phyloP scores from a whole-genome alignment of 768 basidiomycete species.

The Pulveroboletus sp. region DNA sequence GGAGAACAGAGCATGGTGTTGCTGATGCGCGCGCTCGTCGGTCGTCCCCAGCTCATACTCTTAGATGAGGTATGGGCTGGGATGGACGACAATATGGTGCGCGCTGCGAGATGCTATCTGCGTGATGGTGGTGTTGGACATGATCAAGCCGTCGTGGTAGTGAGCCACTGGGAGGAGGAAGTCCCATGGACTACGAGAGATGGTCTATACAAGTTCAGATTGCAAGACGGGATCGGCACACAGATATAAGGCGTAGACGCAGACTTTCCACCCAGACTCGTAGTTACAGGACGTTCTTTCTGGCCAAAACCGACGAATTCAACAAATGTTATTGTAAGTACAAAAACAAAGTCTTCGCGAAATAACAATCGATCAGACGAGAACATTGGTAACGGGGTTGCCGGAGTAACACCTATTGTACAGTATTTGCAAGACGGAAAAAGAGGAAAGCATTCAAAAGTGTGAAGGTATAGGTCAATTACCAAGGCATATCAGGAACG shows the following conservation, averaged over 20 bases:
- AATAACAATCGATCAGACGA: constrained; percentile 1
- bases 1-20: constrained; percentile 80
- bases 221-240: constrained; percentile 34
- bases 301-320: neutral
- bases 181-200: constrained; percentile 71
- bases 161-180: constrained; percentile 91
- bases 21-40: constrained; percentile 81
- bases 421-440: neutral
- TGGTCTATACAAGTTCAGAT: constrained; percentile 39
- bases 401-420: constrained; percentile 4
- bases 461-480: neutral
- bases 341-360: neutral
- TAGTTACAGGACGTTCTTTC: neutral
- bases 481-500: constrained; percentile 22
- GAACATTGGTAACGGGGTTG: neutral
- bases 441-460: neutral
- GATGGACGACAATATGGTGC: constrained; percentile 80
- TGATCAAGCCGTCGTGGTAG: constrained; percentile 74
- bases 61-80: constrained; percentile 93
- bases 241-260: neutral
- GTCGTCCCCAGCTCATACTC: constrained; percentile 65
- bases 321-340: neutral
- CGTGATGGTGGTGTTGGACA: constrained; percentile 44
- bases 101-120: constrained; percentile 58
- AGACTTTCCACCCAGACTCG: neutral